A percentile compares a stretch with the other conserved stretches of the same genome.
phyloP scores from a whole-genome alignment of 1,139 yeast species.

The Debaryomyces coudertii region DNA sequence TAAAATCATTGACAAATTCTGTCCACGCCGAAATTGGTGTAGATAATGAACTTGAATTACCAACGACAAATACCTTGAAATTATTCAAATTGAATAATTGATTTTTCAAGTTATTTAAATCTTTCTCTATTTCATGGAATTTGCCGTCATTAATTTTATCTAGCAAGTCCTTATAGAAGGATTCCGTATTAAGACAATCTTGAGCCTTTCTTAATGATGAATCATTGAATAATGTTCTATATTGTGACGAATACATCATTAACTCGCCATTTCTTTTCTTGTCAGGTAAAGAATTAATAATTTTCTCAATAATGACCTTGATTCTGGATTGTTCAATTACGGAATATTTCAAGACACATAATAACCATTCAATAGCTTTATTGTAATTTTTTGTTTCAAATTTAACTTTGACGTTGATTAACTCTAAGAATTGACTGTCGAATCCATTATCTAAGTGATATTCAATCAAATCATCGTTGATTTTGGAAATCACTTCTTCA shows the following conservation, averaged over 20 bases:
- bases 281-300: constrained; percentile 76
- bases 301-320: constrained; percentile 69
- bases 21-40: constrained; percentile 70
- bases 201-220: constrained; percentile 69
- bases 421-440: constrained; percentile 65
- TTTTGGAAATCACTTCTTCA: constrained; percentile 71
- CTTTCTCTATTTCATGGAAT: constrained; percentile 48
- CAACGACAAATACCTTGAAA: constrained; percentile 69
- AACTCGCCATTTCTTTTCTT: constrained; percentile 76
- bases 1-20: constrained; percentile 33
- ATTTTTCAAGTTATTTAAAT: constrained; percentile 59
- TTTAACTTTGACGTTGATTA: constrained; percentile 62
- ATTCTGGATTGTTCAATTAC: constrained; percentile 76
- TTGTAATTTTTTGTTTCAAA: constrained; percentile 65
- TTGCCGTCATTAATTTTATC: constrained; percentile 56
- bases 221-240: constrained; percentile 54
- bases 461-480: constrained; percentile 75
- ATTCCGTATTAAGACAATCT: constrained; percentile 68
- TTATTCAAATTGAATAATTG: constrained; percentile 63
- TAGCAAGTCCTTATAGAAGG: constrained; percentile 53
- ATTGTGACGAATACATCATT: constrained; percentile 67
- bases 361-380: constrained; percentile 76
- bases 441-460: constrained; percentile 59
- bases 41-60: constrained; percentile 56
- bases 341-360: constrained; percentile 62